Evolutionary conservation across 2,329 filamentous ascomycete genomes (phyloP).

Genomic region (Aspergillus aculeatus): DNA sequence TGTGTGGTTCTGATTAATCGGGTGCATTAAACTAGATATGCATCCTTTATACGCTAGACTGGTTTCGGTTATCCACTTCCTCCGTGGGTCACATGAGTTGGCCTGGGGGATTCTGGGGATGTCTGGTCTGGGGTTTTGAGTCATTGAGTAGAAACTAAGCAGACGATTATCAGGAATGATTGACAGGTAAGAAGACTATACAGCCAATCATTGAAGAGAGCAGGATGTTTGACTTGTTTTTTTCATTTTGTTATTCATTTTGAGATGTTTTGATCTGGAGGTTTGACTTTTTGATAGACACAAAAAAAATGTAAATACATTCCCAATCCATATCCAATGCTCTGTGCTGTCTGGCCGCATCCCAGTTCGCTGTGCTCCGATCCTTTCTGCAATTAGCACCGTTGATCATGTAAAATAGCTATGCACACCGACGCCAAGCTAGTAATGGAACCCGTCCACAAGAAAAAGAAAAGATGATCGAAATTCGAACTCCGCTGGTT

Average conservation of each 20-base stretch:
- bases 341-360: background rate
- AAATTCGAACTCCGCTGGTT: conserved; percentile 1
- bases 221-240: background rate
- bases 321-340: background rate
- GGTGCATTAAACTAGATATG: no score
- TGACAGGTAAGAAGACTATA: background rate
- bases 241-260: background rate
- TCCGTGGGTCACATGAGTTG: no score
- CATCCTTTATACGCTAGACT: no score
- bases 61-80: no score
- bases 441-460: background rate
- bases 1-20: no score
- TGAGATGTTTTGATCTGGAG: background rate
- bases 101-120: no score
- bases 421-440: conserved; percentile 6
- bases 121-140: no score
- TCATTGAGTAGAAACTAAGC: background rate
- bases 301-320: background rate
- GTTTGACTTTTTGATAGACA: background rate
- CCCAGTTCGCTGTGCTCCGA: background rate
- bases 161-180: background rate
- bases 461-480: background rate
- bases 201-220: background rate
- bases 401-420: background rate
- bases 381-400: background rate